Evolutionary conservation across 2,329 filamentous ascomycete genomes (phyloP).

Genomic region (Colletotrichum ledebouriae): DNA sequence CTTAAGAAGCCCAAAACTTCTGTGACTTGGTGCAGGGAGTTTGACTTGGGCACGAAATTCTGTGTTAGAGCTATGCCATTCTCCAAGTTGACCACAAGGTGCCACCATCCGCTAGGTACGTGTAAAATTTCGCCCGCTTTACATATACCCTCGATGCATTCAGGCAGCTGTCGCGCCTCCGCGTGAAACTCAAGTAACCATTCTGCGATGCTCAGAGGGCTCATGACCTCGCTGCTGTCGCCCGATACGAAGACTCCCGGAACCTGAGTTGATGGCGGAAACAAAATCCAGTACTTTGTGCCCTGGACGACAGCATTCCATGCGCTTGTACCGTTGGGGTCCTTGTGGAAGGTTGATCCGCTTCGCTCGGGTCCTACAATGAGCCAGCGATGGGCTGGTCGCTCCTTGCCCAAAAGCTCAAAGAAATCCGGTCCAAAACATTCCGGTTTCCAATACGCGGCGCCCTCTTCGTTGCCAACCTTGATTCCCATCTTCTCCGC

Average conservation of each 20-base stretch:
- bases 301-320: constrained; percentile 96
- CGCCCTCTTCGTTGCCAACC: constrained; percentile 65
- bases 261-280: constrained; percentile 82
- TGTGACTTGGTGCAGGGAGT: constrained; percentile 68
- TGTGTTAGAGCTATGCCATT: constrained; percentile 90
- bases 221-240: constrained; percentile 93
- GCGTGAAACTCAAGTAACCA: constrained; percentile 93
- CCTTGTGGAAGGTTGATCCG: constrained; percentile 95
- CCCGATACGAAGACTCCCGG: constrained; percentile 91
- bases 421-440: constrained; percentile 93
- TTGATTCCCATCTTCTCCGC: constrained; percentile 85
- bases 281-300: constrained; percentile 99
- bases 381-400: constrained; percentile 92
- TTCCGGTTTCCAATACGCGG: constrained; percentile 81
- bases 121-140: constrained; percentile 87
- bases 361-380: constrained; percentile 90
- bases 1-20: constrained; percentile 84
- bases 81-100: constrained; percentile 91
- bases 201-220: constrained; percentile 94
- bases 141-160: constrained; percentile 90
- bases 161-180: constrained; percentile 80
- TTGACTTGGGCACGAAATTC: constrained; percentile 86
- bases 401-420: constrained; percentile 78
- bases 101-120: constrained; percentile 97
- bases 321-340: constrained; percentile 79